Conservation (phyloP, 306 rosid species). For the Cicer judaicum region DNA sequence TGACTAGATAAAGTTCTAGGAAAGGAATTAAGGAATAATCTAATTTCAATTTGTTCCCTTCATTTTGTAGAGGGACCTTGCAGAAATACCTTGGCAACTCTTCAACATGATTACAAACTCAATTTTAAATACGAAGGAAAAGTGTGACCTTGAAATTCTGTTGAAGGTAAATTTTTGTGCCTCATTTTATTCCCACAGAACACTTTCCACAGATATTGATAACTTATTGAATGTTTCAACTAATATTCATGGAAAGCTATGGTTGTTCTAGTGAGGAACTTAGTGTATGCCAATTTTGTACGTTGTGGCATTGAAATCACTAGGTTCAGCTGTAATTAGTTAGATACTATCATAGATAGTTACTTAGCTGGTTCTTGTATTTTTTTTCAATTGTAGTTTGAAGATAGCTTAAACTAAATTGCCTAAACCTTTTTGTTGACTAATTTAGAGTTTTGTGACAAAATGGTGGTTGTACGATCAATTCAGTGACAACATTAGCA, state of each 20-base stretch:
- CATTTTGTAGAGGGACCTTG: constrained; percentile 91
- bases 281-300: constrained; percentile 15
- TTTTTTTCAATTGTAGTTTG: background rate
- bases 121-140: constrained; percentile 82
- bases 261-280: constrained; percentile 14
- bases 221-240: constrained; percentile 14
- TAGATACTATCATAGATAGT: constrained; percentile 20
- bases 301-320: background rate
- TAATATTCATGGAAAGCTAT: constrained; percentile 29
- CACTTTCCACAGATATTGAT: constrained; percentile 26
- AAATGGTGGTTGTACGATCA: background rate
- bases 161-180: constrained; percentile 36
- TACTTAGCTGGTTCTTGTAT: constrained; percentile 21
- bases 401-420: constrained; percentile 12
- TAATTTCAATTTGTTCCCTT: constrained; percentile 23
- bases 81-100: constrained; percentile 73
- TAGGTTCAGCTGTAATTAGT: constrained; percentile 6
- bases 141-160: constrained; percentile 55
- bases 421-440: constrained; percentile 7
- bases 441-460: background rate
- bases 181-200: constrained; percentile 31
- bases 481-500: constrained; percentile 20
- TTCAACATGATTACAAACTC: constrained; percentile 75
- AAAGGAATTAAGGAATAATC: constrained; percentile 24
- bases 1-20: constrained; percentile 31